Evolutionary conservation across 2,329 filamentous ascomycete genomes (phyloP).

Genomic region (Talaromyces sp.): DNA sequence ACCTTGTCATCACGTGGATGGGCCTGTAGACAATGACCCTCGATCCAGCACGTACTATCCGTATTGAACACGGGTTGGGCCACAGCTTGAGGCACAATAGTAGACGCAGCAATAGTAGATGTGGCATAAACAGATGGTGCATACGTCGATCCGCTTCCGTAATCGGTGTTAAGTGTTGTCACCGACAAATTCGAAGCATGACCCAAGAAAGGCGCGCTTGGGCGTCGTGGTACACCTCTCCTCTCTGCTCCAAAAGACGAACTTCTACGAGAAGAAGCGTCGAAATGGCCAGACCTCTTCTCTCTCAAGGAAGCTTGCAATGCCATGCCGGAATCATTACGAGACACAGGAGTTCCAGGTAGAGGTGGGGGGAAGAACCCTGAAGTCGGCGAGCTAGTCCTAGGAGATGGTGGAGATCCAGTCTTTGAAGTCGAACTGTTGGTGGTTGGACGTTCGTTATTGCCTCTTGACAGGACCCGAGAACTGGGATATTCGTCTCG

Average conservation of each 20-base stretch:
- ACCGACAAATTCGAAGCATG: conserved; percentile 49
- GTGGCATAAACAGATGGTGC: conserved; percentile 48
- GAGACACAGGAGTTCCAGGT: conserved; percentile 72
- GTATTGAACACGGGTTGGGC: conserved; percentile 37
- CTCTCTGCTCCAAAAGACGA: conserved; percentile 85
- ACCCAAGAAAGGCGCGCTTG: conserved; percentile 67
- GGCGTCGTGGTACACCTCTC: conserved; percentile 50
- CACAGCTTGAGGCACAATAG: conserved; percentile 44
- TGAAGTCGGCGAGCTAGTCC: conserved; percentile 66
- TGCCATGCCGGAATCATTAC: conserved; percentile 87
- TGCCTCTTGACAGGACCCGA: conserved; percentile 37
- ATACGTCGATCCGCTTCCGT: conserved; percentile 39
- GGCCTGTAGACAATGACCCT: conserved; percentile 47
- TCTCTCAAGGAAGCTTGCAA: conserved; percentile 80
- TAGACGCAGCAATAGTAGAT: conserved; percentile 47
- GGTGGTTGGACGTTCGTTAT: conserved; percentile 67
- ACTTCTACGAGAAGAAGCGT: conserved; percentile 73
- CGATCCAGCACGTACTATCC: conserved; percentile 42
- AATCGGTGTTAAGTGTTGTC: conserved; percentile 40
- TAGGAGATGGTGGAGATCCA: conserved; percentile 54
- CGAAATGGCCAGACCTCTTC: conserved; percentile 91
- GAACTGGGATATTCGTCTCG: conserved; percentile 56
- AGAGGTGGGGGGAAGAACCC: conserved; percentile 70
- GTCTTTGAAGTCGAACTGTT: conserved; percentile 53
- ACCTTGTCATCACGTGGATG: conserved; percentile 41